A percentile compares a stretch with the other conserved stretches of the same genome.
These are phyloP conservation scores for Rhodosporidiobolus sp. DNA, from an alignment of 768 basidiomycete genomes.

Conservation along the genomic window DNA sequence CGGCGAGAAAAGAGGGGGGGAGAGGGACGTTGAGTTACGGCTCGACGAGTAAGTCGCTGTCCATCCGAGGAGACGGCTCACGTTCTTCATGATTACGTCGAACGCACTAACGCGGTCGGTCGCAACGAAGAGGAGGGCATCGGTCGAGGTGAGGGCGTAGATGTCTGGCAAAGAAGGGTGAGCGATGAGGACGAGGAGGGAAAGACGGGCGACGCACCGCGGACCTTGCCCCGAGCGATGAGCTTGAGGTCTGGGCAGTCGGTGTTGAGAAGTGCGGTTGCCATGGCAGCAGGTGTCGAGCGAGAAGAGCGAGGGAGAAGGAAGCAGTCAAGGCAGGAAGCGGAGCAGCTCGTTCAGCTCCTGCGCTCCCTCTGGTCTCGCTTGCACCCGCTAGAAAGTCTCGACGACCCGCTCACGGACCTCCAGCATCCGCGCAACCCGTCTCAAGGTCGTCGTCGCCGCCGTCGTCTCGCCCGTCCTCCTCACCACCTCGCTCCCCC, in stretches of 20 bases:
- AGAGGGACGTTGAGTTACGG: background rate
- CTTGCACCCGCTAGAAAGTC: no score
- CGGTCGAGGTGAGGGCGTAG: constrained; percentile 66
- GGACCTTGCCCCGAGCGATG: constrained; percentile 87
- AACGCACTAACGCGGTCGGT: constrained; percentile 93
- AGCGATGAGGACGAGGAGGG: no score
- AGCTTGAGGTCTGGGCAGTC: constrained; percentile 50
- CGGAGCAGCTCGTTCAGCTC: no score
- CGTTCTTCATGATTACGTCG: constrained; percentile 90
- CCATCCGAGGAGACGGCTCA: constrained; percentile 52
- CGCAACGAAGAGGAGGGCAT: constrained; percentile 79
- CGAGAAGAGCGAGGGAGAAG: background rate
- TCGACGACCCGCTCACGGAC: background rate
- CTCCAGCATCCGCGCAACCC: background rate
- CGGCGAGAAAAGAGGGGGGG: no score
- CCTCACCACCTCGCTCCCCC: background rate
- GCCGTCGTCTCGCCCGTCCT: background rate
- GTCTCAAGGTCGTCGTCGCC: background rate
- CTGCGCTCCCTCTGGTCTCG: no score
- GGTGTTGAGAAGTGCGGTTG: constrained; percentile 25
- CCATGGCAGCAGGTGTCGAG: background rate
- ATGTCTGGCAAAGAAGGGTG: constrained; percentile 57
- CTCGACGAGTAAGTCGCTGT: background rate
- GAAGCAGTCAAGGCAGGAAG: background rate
- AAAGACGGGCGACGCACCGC: constrained; percentile 45